phyloP scores from a whole-genome alignment of 2,329 filamentous ascomycete genomes.

The Epicoccum sorghinum region DNA sequence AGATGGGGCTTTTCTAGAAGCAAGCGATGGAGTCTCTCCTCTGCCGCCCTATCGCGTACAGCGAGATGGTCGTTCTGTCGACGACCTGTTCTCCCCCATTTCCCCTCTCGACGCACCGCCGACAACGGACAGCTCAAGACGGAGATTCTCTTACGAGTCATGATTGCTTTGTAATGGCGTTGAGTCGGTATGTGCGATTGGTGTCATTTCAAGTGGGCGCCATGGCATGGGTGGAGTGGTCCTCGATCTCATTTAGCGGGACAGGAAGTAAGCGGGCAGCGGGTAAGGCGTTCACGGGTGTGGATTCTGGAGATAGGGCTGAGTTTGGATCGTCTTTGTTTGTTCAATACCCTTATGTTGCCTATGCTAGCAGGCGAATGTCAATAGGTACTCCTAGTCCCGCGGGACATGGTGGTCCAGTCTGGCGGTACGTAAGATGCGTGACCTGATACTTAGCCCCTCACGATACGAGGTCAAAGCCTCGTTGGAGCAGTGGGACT shows the following conservation, averaged over 20 bases:
- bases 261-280: background rate
- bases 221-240: background rate
- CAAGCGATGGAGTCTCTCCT: slow-evolving; percentile 40
- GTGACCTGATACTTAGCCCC: slow-evolving; percentile 6
- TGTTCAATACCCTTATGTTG: slow-evolving; percentile 1
- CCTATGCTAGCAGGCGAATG: background rate
- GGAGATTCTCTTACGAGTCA: slow-evolving; percentile 49
- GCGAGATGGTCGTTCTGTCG: slow-evolving; percentile 29
- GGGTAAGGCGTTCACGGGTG: slow-evolving; percentile 8
- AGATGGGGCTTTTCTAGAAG: slow-evolving; percentile 41
- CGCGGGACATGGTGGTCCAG: background rate
- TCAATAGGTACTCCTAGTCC: background rate
- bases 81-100: slow-evolving; percentile 43
- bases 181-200: background rate
- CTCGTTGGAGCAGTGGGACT: slow-evolving; percentile 4
- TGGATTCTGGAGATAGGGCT: background rate
- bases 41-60: slow-evolving; percentile 26
- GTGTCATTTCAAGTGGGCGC: background rate
- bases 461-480: slow-evolving; percentile 1
- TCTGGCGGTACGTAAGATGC: background rate
- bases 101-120: slow-evolving; percentile 41
- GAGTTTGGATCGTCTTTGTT: background rate
- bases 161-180: slow-evolving; percentile 20
- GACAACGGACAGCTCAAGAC: slow-evolving; percentile 30
- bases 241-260: slow-evolving; percentile 3